A percentile compares a stretch with the other conserved stretches of the same genome.
Evolutionary conservation across 805 yeast genomes (phyloP).

Genomic region (Cyberlindnera nakhonratchasimensis): DNA sequence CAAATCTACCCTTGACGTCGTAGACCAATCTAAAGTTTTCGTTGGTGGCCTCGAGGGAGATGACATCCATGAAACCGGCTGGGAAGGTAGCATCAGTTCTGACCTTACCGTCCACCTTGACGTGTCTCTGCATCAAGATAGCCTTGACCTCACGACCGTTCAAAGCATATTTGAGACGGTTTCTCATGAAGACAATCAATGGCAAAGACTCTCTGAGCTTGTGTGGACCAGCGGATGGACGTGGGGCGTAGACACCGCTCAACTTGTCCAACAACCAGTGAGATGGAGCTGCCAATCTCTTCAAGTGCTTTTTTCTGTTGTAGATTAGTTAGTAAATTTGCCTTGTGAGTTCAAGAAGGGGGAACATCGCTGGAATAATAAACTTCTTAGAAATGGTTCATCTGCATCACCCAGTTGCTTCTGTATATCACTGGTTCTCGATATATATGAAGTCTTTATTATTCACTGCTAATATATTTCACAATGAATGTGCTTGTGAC

Average conservation of each 20-base stretch:
- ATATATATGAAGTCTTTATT: too few species aligned
- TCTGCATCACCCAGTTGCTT: too few species aligned
- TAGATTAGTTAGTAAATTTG: constrained; percentile 18
- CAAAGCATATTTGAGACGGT: constrained; percentile 97
- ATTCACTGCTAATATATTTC: too few species aligned
- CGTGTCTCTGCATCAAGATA: constrained; percentile 96
- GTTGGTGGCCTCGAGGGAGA: constrained; percentile 94
- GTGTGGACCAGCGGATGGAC: constrained; percentile 99
- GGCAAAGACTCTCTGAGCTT: constrained; percentile 98
- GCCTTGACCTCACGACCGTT: constrained; percentile 99
- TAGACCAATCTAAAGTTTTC: constrained; percentile 99
- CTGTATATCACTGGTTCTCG: too few species aligned
- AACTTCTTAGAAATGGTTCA: too few species aligned
- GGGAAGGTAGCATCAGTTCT: constrained; percentile 99
- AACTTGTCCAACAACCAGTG: constrained; percentile 99
- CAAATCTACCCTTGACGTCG: constrained; percentile 98
- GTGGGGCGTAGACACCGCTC: constrained; percentile 99
- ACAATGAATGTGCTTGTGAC: not conserved
- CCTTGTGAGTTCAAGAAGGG: not conserved
- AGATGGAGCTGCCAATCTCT: constrained; percentile 99
- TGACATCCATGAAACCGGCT: constrained; percentile 99
- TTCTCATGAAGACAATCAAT: constrained; percentile 93
- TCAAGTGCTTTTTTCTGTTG: constrained; percentile 92
- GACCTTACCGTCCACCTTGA: constrained; percentile 98
- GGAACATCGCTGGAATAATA: too few species aligned